phyloP scores from a whole-genome alignment of 768 basidiomycete genomes.

The Pleurotus giganteus region DNA sequence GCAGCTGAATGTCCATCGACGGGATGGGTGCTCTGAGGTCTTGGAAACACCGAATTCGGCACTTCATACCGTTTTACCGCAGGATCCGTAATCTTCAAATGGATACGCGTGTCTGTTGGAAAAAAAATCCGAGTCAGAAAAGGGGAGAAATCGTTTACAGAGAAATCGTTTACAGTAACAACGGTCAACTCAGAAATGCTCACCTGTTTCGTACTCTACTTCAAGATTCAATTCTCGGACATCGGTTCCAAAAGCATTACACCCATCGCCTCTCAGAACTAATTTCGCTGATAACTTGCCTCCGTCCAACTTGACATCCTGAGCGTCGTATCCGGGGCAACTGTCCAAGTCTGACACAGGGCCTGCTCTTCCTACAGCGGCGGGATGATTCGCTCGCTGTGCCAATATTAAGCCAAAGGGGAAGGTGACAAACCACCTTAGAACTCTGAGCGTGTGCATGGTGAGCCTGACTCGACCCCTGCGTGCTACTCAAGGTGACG shows the following conservation, averaged over 20 bases:
- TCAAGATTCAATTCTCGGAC: slow-evolving; percentile 42
- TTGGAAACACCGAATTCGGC: slow-evolving; percentile 58
- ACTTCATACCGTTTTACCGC: slow-evolving; percentile 55
- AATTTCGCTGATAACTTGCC: slow-evolving; percentile 49
- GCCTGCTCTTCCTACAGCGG: too few relatives aligned
- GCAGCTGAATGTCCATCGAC: slow-evolving; percentile 30
- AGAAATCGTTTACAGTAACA: neutral
- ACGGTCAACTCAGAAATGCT: slow-evolving; percentile 2
- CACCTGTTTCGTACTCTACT: slow-evolving; percentile 62
- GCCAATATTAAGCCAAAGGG: too few relatives aligned
- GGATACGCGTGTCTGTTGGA: slow-evolving; percentile 50
- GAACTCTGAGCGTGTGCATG: too few relatives aligned
- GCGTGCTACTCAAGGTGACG: too few relatives aligned
- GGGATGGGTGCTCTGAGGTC: slow-evolving; percentile 35
- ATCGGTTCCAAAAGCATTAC: slow-evolving; percentile 61
- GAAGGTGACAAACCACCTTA: too few relatives aligned
- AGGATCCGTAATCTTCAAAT: slow-evolving; percentile 61
- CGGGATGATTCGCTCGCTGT: too few relatives aligned
- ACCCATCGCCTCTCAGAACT: slow-evolving; percentile 44
- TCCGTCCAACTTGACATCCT: slow-evolving; percentile 37
- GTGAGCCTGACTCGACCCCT: too few relatives aligned
- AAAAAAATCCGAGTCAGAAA: neutral
- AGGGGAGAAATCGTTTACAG: too few relatives aligned
- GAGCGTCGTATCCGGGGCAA: slow-evolving; percentile 59
- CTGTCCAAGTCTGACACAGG: slow-evolving; percentile 56